Evolutionary conservation across 106 monocot genomes (phyloP), one percentile per base, ranked within the genome.

Genomic region (Dactylorhiza incarnata): DNA sequence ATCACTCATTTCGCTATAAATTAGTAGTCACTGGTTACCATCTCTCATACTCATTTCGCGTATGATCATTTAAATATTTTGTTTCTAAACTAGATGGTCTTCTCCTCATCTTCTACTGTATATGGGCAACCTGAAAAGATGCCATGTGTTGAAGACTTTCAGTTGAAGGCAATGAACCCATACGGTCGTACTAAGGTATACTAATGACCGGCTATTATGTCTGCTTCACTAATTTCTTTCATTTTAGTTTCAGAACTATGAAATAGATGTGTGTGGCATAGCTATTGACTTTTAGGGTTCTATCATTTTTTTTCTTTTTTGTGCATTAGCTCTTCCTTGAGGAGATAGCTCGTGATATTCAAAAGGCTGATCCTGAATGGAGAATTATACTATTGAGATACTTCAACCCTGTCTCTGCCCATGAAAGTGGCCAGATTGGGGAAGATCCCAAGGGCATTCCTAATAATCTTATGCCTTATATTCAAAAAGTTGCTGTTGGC

Each of bases 401-500:
- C 79, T 97, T 97, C 86, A 97, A 97, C 72, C 93, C 94, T 50
- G 94, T 97, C 50, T 93, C 93, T 55, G 91, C 97, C 52, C 97
- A 94, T 86, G 83, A 85, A 7, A 97, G 93, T 76, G 97, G 97
- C 11, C 49, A 79, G 17, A 97, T 97, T 72, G 97, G 97, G 48
- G 97, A 97, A 75, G 97, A 97, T 85, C 97, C 97, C 29, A 78
- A 81, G 71, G 97, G 97, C 9, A 87, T 91, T 74, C 97, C 97
- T 9, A 97, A 97, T 78, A 97, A 97, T 62, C 84, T 97, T n/a
- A 94, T 97, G 97, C 93, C 97, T 22, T 94, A 85, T 77, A 79
- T 97, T 22, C 97, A 97, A 63, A 93, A 97, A 89, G 87, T 97
- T 79, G 91, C 97, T 53, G 87, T 97, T 3, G 97, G 89, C 7